These are phyloP conservation scores for Penicillium aurantiogriseum DNA, from an alignment of 2,329 filamentous ascomycete species.

Conservation along the genomic window DNA sequence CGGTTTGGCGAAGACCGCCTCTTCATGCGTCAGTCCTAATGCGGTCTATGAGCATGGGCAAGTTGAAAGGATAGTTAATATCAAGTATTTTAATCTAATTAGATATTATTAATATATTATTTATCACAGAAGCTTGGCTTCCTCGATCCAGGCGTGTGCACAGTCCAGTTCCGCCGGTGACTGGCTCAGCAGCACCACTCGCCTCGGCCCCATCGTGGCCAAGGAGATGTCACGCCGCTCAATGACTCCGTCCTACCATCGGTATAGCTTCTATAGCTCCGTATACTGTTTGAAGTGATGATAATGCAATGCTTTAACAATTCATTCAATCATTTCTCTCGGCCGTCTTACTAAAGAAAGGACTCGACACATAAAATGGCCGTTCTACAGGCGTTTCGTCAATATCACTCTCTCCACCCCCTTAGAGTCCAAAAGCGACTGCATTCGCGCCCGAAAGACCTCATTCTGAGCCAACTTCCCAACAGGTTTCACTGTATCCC, in stretches of 20 bases:
- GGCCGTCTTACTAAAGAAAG: conserved; percentile 1
- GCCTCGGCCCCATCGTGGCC: neutral
- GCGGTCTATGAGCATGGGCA: neutral
- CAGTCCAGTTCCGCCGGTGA: neutral
- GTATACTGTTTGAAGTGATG: neutral
- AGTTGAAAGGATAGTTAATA: too few relatives aligned
- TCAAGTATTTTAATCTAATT: too few relatives aligned
- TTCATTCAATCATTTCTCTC: neutral
- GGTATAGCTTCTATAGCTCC: neutral
- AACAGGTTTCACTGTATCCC: neutral
- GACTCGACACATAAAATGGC: conserved; percentile 1
- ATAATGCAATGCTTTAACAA: neutral
- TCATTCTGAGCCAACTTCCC: conserved; percentile 1
- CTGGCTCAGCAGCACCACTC: neutral
- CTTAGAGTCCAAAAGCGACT: neutral
- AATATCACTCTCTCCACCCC: neutral
- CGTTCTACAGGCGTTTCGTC: neutral
- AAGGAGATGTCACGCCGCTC: neutral
- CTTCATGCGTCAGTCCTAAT: neutral
- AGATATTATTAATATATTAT: too few relatives aligned
- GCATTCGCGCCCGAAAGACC: neutral
- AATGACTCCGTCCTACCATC: neutral
- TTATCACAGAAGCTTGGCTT: neutral
- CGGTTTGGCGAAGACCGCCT: neutral
- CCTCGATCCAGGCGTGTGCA: neutral